These are phyloP conservation scores for Talaromyces amestolkiae DNA, from an alignment of 2,329 filamentous ascomycete species.

Conservation along the genomic window DNA sequence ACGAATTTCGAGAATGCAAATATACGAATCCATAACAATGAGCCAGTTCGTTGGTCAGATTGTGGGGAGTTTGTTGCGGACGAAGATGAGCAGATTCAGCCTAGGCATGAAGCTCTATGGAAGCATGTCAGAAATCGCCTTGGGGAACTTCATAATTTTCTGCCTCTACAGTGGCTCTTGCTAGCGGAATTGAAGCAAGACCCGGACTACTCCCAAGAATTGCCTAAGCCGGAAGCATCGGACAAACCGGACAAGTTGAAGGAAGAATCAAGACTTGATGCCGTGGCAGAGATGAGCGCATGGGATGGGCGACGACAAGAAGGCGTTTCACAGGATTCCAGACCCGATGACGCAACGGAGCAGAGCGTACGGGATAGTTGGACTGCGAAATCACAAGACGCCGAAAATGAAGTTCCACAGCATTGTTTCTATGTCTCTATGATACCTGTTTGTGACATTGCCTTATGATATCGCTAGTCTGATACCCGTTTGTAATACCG, in stretches of 20 bases:
- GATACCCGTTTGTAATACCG: background rate
- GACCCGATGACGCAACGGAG: background rate
- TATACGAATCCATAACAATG: conserved; percentile 21
- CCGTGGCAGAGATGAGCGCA: background rate
- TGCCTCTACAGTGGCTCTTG: conserved; percentile 24
- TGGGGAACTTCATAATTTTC: conserved; percentile 9
- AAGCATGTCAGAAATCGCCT: conserved; percentile 14
- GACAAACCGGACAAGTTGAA: background rate
- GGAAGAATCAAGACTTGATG: background rate
- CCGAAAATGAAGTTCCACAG: background rate
- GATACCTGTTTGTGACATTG: background rate
- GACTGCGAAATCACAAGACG: background rate
- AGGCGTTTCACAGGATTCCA: background rate
- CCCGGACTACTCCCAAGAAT: background rate
- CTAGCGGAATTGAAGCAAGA: conserved; percentile 1
- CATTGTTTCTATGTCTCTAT: conserved; percentile 1
- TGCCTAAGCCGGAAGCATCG: background rate
- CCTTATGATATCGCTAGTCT: background rate
- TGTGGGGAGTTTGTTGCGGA: conserved; percentile 19
- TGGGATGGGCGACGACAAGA: background rate
- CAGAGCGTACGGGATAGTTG: background rate
- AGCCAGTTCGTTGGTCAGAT: conserved; percentile 26
- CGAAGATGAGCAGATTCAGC: conserved; percentile 23
- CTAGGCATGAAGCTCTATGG: conserved; percentile 31
- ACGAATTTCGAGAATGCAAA: conserved; percentile 24